Evolutionary conservation across 2,329 filamentous ascomycete genomes (phyloP), one percentile per base, ranked within the genome.

Genomic region (Diaporthe ampelina): DNA sequence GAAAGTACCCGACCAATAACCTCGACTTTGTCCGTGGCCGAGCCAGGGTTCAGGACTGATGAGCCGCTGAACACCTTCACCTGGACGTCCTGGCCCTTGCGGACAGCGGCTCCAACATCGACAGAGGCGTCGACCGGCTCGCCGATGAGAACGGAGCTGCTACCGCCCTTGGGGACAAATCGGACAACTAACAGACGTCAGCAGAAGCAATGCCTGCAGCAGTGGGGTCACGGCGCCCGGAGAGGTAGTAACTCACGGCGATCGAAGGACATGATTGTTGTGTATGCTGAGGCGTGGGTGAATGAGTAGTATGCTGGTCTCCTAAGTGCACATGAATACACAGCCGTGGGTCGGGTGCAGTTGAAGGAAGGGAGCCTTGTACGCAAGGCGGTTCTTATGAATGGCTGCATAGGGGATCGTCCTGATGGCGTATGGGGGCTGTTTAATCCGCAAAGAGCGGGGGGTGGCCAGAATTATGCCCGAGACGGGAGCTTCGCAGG

Each of bases 71-170:
- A 92, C 9, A 91, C 84, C 54, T 85, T 84, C 59, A 90, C 89
- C 37, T 85, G 78, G 48, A 92, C 89, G 54, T 91, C 87, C 75
- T 89, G 83, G 48, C 88, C 88, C 59, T 88, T 86, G 76, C 87
- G 86, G 37, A 91, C 80, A 21, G 90, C 90, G 35, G 86, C 80
- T 58, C 90, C 91, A 58, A 93, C 87, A 78, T 92, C 90, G 43
- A 91, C 76, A 13, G 85, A 80, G 29, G 74, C n/a, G 68, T 76
- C 72, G 9, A 76, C 72, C 11, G 74, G 74, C 72, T 76, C 52
- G 45, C 74, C 74, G 56, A 76, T 74, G 61, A 76, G 68, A 19
- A 69, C 54, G 40, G 72, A 50, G 29, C 40, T 57, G 54, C 68
- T 69, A 67, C 52, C 57, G 74, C 59, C 72, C 68, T 74, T 76